Evolutionary conservation across 1,284 basidiomycete genomes (phyloP).

Genomic region (Leucoagaricus sp.): DNA sequence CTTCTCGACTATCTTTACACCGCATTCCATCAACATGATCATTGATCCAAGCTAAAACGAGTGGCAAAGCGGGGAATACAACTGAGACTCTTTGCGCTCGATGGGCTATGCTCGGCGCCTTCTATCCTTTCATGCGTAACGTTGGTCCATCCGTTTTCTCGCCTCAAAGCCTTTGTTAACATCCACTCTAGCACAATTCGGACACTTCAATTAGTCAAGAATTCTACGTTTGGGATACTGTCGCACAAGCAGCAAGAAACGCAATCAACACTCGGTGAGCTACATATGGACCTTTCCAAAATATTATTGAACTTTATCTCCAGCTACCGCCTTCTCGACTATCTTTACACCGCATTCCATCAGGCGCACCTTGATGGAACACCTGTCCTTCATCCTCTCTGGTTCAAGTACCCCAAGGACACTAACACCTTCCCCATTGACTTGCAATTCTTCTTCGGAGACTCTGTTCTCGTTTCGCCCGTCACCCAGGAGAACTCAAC

Average conservation of each 20-base stretch:
- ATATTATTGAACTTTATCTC: neutral
- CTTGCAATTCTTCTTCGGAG: slow-evolving; percentile 69
- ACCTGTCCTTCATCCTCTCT: slow-evolving; percentile 62
- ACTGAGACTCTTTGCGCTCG: slow-evolving; percentile 66
- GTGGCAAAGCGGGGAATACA: slow-evolving; percentile 29
- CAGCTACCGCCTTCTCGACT: slow-evolving; percentile 70
- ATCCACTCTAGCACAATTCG: slow-evolving; percentile 49
- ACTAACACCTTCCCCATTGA: slow-evolving; percentile 58
- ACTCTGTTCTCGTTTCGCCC: slow-evolving; percentile 67
- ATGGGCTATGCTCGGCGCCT: slow-evolving; percentile 70
- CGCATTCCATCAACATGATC: neutral
- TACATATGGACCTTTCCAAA: neutral
- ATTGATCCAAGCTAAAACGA: neutral
- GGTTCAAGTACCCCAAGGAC: slow-evolving; percentile 68
- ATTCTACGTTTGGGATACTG: slow-evolving; percentile 65
- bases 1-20: slow-evolving; percentile 61
- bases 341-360: slow-evolving; percentile 74
- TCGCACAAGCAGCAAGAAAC: slow-evolving; percentile 60
- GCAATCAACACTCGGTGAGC: slow-evolving; percentile 57
- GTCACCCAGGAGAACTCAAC: slow-evolving; percentile 65
- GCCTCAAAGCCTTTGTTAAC: neutral
- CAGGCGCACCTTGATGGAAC: slow-evolving; percentile 58
- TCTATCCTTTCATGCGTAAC: slow-evolving; percentile 74
- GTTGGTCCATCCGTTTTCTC: slow-evolving; percentile 34
- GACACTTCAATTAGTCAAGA: slow-evolving; percentile 60